phyloP scores from a whole-genome alignment of 176 grass and related monocot species.

The Dendrocalamus sinicus region DNA sequence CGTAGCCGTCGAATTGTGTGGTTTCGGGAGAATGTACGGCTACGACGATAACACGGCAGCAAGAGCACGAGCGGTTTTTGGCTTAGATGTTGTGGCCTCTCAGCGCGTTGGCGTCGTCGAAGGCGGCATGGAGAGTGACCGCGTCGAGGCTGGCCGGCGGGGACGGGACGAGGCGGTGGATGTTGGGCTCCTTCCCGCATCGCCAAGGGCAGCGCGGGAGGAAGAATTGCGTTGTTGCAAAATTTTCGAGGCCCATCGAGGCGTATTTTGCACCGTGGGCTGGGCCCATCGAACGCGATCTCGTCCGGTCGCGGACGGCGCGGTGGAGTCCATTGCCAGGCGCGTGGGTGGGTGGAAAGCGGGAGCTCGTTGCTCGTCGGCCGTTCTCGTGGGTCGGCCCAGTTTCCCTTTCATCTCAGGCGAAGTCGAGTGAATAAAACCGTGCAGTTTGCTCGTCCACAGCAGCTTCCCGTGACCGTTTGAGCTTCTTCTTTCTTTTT shows the following conservation, averaged over 20 bases:
- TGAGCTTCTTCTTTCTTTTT: neutral
- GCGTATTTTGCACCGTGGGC: no score
- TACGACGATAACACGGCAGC: neutral
- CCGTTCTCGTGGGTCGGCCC: neutral
- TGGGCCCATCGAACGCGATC: no score
- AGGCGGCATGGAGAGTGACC: neutral
- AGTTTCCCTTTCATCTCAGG: neutral
- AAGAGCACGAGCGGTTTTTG: neutral
- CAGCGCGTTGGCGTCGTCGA: no score
- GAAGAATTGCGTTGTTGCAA: no score
- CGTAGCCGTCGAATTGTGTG: neutral
- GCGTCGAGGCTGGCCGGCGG: no score
- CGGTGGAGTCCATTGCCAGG: no score
- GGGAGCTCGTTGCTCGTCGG: neutral
- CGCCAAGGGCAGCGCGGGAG: no score
- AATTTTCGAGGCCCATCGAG: no score
- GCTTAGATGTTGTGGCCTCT: no score
- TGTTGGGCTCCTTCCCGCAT: neutral
- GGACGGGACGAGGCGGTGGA: neutral
- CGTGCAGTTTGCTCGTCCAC: neutral
- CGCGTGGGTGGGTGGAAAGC: neutral
- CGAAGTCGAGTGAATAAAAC: neutral
- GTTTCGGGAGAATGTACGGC: neutral
- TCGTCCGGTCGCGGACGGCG: no score
- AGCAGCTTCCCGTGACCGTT: neutral